Conservation (phyloP, 306 rosid genomes). For the Cicer judaicum region DNA sequence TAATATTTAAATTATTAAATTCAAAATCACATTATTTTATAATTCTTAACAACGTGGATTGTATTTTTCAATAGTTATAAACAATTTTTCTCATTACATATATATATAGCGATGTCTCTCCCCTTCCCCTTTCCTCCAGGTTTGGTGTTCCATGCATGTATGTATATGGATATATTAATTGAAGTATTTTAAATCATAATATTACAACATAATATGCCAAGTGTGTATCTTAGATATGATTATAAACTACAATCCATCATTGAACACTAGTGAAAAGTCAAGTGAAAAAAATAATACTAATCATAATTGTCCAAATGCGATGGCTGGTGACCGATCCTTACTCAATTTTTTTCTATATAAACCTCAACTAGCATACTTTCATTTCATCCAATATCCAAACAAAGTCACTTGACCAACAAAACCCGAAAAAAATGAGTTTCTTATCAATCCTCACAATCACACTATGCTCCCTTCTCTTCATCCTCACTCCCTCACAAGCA, state of each 20-base stretch:
- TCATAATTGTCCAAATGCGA: not conserved
- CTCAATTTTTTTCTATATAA: slow-evolving; percentile 39
- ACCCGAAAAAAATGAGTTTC: slow-evolving; percentile 31
- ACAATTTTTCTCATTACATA: no score
- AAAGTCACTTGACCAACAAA: no score
- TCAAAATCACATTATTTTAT: no score
- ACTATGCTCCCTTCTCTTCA: slow-evolving; percentile 13
- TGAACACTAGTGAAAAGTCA: not conserved
- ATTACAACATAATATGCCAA: no score
- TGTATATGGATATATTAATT: no score
- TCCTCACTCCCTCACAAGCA: slow-evolving; percentile 13
- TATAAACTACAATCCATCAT: not conserved
- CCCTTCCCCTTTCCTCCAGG: no score
- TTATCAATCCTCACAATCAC: slow-evolving; percentile 5
- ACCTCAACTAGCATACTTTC: not conserved
- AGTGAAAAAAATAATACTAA: not conserved
- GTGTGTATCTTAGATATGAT: not conserved
- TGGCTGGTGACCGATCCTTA: not conserved
- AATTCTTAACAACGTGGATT: no score
- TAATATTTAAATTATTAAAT: no score
- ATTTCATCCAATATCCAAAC: not conserved
- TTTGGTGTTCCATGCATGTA: no score
- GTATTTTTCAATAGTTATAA: no score
- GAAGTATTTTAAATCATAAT: no score
- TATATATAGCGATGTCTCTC: no score